Evolutionary conservation across 164 flowering plant species (phyloP), one percentile per base, ranked within the genome.

Genomic region (Stephania japonica): DNA sequence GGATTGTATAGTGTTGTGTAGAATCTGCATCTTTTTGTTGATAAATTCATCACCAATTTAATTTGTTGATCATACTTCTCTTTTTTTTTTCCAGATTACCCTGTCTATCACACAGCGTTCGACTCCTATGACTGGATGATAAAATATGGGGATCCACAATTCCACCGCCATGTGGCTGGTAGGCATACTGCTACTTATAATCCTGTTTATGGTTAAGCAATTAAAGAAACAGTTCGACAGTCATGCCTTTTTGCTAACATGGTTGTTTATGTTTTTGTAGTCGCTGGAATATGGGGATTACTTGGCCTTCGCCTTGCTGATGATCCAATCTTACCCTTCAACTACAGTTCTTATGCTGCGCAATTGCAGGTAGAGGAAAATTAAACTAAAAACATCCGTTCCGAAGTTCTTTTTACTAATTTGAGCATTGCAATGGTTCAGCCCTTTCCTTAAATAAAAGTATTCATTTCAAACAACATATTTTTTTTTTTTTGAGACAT

Each of bases 141-240:
- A 75, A 81, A 75, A 50, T 65, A 79, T 70, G 98, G 91, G 61
- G 99, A 95, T 83, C 99, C 97, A 26, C 77, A 76, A 64, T 95
- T 95, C 81, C 93, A 85, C 27, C 96, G 98, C 42, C 99, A 95
- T 83, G 88, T 90, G 71, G 88, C 98, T 73, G 91, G 99, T 93
- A 49, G 81, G 76, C 32, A 78, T 70, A 64, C 42, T 3, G 13
- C 26, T 7, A 13, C 16, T 67, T 63, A 14, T 1, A n/a, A 21
- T 24, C 16, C 21, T n/a, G 5, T 23, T 42, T 74, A 10, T 63
- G 14, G 61, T n/a, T 68, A 16, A 50, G 61, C 42, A 59, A 62
- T 41, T 67, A 61, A 44, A 25, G 26, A 67, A 44, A 5, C 21
- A 27, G 21, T 50, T 68, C 59, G 12, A 56, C 2, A 32, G 44